Percentiles rank a stretch among this genome's conserved stretches.
phyloP scores from a whole-genome alignment of 495 filamentous ascomycete genomes.

The Podospora pseudopauciseta region DNA sequence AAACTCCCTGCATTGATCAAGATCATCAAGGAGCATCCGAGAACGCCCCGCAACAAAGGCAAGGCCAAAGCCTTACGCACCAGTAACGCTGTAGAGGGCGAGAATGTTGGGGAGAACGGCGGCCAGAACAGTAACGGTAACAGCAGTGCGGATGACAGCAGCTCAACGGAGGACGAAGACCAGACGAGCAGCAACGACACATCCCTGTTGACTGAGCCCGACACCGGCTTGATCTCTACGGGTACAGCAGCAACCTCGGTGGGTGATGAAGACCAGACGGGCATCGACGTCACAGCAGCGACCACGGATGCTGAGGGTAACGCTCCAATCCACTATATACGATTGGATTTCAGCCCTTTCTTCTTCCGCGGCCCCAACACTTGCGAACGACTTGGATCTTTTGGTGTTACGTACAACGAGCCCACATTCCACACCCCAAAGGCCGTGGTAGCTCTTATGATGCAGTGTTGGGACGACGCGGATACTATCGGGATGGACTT shows the following conservation, averaged over 20 bases:
- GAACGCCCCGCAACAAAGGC: background rate
- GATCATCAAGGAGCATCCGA: slow-evolving; percentile 13
- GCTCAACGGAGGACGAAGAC: background rate
- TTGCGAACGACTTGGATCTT: slow-evolving; percentile 15
- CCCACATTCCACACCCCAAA: slow-evolving; percentile 27
- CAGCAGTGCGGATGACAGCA: background rate
- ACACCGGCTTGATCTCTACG: background rate
- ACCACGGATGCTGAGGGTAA: background rate
- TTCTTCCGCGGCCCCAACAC: slow-evolving; percentile 24
- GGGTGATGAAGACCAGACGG: too few species aligned
- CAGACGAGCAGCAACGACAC: background rate
- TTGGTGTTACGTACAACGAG: slow-evolving; percentile 26
- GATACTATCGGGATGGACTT: slow-evolving; percentile 26
- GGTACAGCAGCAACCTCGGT: background rate
- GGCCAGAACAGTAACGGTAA: background rate
- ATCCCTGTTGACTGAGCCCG: background rate
- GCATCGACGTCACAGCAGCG: background rate
- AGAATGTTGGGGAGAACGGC: background rate
- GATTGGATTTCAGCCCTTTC: slow-evolving; percentile 25
- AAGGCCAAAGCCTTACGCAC: background rate
- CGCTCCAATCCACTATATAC: slow-evolving; percentile 7
- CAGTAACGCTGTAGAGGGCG: background rate
- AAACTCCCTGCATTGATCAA: slow-evolving; percentile 20
- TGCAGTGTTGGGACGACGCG: slow-evolving; percentile 11
- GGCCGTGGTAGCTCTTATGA: slow-evolving; percentile 18